Evolutionary conservation across 331 rosid species (phyloP), one percentile per base, ranked within the genome.

Genomic region (Quercus lobata): DNA sequence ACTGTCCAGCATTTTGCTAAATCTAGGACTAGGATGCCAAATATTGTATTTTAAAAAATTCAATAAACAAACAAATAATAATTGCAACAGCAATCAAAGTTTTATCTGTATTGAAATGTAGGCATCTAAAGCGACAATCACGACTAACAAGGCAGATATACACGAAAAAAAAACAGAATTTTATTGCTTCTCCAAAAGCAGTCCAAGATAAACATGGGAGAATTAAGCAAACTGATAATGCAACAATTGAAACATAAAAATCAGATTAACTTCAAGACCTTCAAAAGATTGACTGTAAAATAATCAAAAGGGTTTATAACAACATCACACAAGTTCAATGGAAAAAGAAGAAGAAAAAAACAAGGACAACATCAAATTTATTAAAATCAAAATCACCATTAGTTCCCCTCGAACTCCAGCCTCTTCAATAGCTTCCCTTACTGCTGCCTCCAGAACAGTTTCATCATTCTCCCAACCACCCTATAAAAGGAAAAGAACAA

Each of bases 401-500:
- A 94, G 82, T 71, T 94, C 97, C 73, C 98, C 98, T 49, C 98
- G 92, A 86, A 94, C 98, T 15, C 98, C 98, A 3, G 98, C 97
- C 85, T 94, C 98, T 88, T 94, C 98, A 55, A 94, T 84, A 71
- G 96, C 98, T 84, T 94, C 98, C 82, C 98, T 89, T 29, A 76
- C 86, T 52, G 98, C 98, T 46, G 97, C 98, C 88, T 94, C 89
- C 83, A 90, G 80, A 80, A 90, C 97, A 37, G 98, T 92, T 84
- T 89, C 98, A 52, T 94, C 98, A 81, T 94, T 92, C 90, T 94
- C 98, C 98, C 98, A 94, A 80, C 98, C 98, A 83, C 98, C 98
- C 98, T 94, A 75, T 44, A 62, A 83, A 17, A 29, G 76, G 35
- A 81, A 72, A 79, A 66, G 30, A 63, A 70, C 29, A 80, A 72